Conservation (phyloP, 2,329 filamentous ascomycete species). For the Ophiostoma perfectum region DNA sequence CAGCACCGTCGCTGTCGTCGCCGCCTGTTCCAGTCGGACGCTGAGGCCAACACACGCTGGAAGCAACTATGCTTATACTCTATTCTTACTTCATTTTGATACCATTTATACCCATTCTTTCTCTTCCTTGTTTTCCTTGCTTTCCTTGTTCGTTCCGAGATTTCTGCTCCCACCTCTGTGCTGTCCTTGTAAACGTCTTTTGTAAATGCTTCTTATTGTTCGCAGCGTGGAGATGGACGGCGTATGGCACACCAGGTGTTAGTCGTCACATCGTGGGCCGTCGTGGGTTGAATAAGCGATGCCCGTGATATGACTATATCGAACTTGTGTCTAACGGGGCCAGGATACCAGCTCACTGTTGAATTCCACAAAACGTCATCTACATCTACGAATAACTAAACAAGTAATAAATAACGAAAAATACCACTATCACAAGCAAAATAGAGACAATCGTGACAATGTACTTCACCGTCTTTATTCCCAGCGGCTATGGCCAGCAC, state of each 20-base stretch:
- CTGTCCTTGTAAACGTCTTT: not conserved
- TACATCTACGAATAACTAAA: too few relatives aligned
- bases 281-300: too few relatives aligned
- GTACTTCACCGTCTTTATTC: slow-evolving; percentile 1
- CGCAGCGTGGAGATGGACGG: too few relatives aligned
- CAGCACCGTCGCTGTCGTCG: slow-evolving; percentile 15
- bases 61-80: not conserved
- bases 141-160: not conserved
- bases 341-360: too few relatives aligned
- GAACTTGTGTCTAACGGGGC: too few relatives aligned
- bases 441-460: not conserved
- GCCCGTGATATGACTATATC: too few relatives aligned
- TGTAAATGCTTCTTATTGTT: not conserved
- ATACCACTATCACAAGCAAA: not conserved
- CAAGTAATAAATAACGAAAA: too few relatives aligned
- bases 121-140: not conserved
- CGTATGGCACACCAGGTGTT: too few relatives aligned
- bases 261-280: too few relatives aligned
- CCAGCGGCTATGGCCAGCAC: not conserved
- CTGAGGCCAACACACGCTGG: not conserved
- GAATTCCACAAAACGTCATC: too few relatives aligned
- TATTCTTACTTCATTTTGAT: not conserved
- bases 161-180: not conserved
- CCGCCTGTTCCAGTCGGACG: slow-evolving; percentile 1
- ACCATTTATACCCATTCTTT: slow-evolving; percentile 3